Percentiles rank a stretch among this genome's conserved stretches.
Evolutionary conservation across 805 yeast genomes (phyloP).

Genomic region (Wickerhamiella hasegawae): DNA sequence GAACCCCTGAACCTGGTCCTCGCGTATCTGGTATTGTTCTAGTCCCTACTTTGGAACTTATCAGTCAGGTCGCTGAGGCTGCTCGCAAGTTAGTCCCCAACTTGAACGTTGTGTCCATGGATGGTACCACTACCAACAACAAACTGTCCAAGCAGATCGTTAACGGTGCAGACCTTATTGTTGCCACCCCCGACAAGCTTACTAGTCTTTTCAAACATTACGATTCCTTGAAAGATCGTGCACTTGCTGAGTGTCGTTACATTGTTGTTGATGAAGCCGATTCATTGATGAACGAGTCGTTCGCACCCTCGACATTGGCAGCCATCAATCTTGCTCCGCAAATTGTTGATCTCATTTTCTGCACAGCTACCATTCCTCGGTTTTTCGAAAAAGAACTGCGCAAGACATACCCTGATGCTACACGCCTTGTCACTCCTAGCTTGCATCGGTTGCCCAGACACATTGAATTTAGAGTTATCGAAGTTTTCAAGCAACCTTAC

Average conservation of each 20-base stretch:
- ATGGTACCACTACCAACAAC: conserved; percentile 10
- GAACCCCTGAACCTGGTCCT: conserved; percentile 16
- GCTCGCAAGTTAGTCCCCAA: conserved; percentile 12
- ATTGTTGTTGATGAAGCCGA: conserved; percentile 89
- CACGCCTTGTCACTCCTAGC: conserved; percentile 59
- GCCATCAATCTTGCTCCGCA: conserved; percentile 36
- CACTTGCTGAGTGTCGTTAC: conserved; percentile 33
- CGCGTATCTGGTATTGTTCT: conserved; percentile 57
- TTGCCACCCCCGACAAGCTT: conserved; percentile 76
- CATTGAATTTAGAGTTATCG: conserved; percentile 56
- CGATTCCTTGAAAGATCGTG: conserved; percentile 14
- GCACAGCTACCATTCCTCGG: conserved; percentile 82
- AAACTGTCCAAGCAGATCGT: conserved; percentile 12
- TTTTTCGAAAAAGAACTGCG: conserved; percentile 50
- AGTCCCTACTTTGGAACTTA: conserved; percentile 81
- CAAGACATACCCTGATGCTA: conserved; percentile 46
- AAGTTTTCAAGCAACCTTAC: conserved; percentile 64
- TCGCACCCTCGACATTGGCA: conserved; percentile 46
- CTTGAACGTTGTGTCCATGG: neutral
- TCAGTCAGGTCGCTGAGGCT: conserved; percentile 53
- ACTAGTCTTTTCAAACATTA: conserved; percentile 22
- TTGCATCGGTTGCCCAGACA: conserved; percentile 72
- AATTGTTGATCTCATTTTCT: conserved; percentile 50
- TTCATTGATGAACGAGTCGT: conserved; percentile 70
- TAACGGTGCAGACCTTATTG: conserved; percentile 54